Base-by-base conservation (phyloP, 2,329 filamentous ascomycete genomes). In the Coleophoma eucalyptorum region DNA sequence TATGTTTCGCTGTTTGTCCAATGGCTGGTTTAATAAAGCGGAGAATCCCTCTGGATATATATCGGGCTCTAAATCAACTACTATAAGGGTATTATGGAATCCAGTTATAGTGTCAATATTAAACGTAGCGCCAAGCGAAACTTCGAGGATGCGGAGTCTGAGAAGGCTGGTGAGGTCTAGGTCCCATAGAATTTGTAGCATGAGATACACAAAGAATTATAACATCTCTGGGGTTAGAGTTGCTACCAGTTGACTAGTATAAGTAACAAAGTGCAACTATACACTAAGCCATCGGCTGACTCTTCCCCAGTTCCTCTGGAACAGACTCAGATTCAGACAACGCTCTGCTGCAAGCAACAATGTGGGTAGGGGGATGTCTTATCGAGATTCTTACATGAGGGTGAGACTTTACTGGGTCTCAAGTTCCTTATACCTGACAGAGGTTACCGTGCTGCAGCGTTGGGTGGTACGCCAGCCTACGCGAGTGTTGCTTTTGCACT, bases 41-140 rank as follows among this genome's bases (percentile, higher is more conserved):
- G 68, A 66, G 51, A 72, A 71, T 55, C 66, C 67, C 48, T 62
- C 71, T 47, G 69, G 72, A 58, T 68, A 26, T 8, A 26, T 26
- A 3, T 26, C 26, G 26, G 26, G 6, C 26, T 8, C 26, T 8
- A 26, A 26, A 2, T 7, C 26, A 26, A 26, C 26, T 26, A 26
- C 26, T 8, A 26, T 8, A 26, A 26, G 10, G 6, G 10, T 3
- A 2, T 26, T 7, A 26, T 26, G 6, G 4, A 5, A 26, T 5
- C 2, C 10, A 26, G 26, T 2, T 26, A 26, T 26, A 26, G 26
- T 7, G 10, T 26, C 26, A 26, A 26, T 6, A 8, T 26, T 5
- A 8, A 26, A 26, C n/a, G 26, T 6, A 26, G 26, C 26, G 3
- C 4, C 26, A 26, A 26, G 26, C 3, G 5, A 26, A 26, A 2